Evolutionary conservation across 2,329 filamentous ascomycete genomes (phyloP).

Genomic region (Lasiodiplodia citricola): DNA sequence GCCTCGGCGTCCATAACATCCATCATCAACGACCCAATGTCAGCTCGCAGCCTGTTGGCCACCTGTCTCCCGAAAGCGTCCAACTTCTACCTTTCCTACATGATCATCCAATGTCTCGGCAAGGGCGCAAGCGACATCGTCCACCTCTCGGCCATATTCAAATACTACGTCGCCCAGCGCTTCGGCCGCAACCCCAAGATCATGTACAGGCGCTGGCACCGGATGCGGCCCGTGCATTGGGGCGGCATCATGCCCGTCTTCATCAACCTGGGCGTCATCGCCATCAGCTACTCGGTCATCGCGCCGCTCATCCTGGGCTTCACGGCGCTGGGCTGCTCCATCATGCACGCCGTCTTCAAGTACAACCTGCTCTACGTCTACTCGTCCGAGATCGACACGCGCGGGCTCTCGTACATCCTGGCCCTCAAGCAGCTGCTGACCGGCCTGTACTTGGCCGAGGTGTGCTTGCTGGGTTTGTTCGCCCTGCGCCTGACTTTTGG

Average conservation of each 20-base stretch:
- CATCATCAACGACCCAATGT: slow-evolving; percentile 67
- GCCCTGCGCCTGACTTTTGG: slow-evolving; percentile 72
- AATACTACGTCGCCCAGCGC: slow-evolving; percentile 81
- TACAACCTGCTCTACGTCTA: slow-evolving; percentile 97
- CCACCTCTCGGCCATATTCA: slow-evolving; percentile 75
- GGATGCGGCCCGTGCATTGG: slow-evolving; percentile 80
- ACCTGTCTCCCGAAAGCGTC: slow-evolving; percentile 81
- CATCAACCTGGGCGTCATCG: slow-evolving; percentile 94
- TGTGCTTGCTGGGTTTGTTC: slow-evolving; percentile 88
- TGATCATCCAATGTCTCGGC: slow-evolving; percentile 79
- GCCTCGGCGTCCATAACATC: slow-evolving; percentile 68
- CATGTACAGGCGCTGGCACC: slow-evolving; percentile 86
- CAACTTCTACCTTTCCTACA: slow-evolving; percentile 99
- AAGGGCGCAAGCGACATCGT: slow-evolving; percentile 83
- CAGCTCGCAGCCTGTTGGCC: slow-evolving; percentile 73
- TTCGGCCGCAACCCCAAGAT: slow-evolving; percentile 77
- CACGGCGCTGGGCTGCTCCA: slow-evolving; percentile 86
- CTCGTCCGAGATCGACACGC: slow-evolving; percentile 86
- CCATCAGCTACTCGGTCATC: slow-evolving; percentile 84
- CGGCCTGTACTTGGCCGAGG: slow-evolving; percentile 91
- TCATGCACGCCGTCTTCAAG: slow-evolving; percentile 92
- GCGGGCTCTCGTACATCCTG: slow-evolving; percentile 86
- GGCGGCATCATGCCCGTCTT: slow-evolving; percentile 95
- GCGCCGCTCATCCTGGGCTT: slow-evolving; percentile 91
- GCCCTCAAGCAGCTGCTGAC: slow-evolving; percentile 97